Conservation (phyloP, 805 yeast species). For the Blastobotrys attinorum region DNA sequence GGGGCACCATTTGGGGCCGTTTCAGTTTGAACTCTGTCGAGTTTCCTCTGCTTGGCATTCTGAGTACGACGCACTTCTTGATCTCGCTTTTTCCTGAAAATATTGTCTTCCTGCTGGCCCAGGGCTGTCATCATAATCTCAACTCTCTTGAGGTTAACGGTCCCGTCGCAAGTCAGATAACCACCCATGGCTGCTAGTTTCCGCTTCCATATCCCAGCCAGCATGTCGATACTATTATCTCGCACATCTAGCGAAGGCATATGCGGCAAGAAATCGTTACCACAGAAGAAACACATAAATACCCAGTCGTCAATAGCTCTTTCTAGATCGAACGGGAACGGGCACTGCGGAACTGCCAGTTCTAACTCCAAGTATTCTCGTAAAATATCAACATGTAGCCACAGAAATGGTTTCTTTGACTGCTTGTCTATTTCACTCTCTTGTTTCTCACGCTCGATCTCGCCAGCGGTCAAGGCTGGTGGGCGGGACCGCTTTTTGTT, state of each 20-base stretch:
- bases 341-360: constrained; percentile 56
- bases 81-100: constrained; percentile 62
- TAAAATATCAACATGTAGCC: constrained; percentile 84
- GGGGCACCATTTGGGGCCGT: constrained; percentile 5
- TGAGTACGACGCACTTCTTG: constrained; percentile 64
- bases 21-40: constrained; percentile 26
- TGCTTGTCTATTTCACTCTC: constrained; percentile 29
- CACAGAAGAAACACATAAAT: constrained; percentile 96
- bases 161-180: constrained; percentile 87
- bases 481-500: constrained; percentile 27
- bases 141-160: constrained; percentile 64
- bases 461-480: constrained; percentile 52
- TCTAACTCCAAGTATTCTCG: constrained; percentile 86
- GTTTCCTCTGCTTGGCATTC: constrained; percentile 50
- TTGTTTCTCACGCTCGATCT: constrained; percentile 33
- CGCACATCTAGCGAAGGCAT: constrained; percentile 90
- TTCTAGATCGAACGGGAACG: constrained; percentile 79
- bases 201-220: constrained; percentile 78
- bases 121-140: constrained; percentile 59
- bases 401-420: constrained; percentile 74
- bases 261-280: constrained; percentile 97
- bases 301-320: constrained; percentile 98
- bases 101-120: constrained; percentile 67
- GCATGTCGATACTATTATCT: constrained; percentile 81
- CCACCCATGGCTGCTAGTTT: constrained; percentile 58